Percentiles rank a stretch among this genome's conserved stretches.
These are phyloP conservation scores for Clavaria fumosa DNA, from an alignment of 768 basidiomycete genomes.

Conservation along the genomic window DNA sequence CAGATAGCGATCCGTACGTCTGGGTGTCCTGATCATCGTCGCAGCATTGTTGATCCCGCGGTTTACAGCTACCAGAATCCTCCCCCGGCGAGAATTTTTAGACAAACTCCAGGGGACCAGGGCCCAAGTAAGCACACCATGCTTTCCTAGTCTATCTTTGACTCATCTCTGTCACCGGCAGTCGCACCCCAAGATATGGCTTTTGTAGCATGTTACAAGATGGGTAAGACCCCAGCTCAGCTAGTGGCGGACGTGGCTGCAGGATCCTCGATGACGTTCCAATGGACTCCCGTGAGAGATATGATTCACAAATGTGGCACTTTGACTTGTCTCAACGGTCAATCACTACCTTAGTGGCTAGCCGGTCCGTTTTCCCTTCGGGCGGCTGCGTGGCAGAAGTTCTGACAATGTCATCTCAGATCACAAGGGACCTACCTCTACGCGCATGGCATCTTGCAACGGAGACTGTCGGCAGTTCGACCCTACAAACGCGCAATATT, in stretches of 20 bases:
- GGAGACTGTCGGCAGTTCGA: slow-evolving; percentile 26
- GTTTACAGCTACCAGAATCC: slow-evolving; percentile 16
- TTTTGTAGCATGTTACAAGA: too few relatives aligned
- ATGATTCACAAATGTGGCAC: too few relatives aligned
- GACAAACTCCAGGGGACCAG: too few relatives aligned
- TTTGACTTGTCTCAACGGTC: too few relatives aligned
- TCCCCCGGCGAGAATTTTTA: slow-evolving; percentile 17
- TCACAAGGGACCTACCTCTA: slow-evolving; percentile 34
- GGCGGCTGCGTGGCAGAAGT: not conserved
- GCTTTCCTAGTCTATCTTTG: too few relatives aligned
- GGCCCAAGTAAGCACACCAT: too few relatives aligned
- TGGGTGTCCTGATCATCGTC: not conserved
- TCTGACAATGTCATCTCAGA: slow-evolving; percentile 21
- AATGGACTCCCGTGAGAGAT: too few relatives aligned
- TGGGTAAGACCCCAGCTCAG: too few relatives aligned
- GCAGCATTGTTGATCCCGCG: slow-evolving; percentile 5
- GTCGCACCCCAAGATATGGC: too few relatives aligned
- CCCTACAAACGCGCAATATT: slow-evolving; percentile 28
- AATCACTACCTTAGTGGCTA: slow-evolving; percentile 28
- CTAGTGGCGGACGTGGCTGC: too few relatives aligned
- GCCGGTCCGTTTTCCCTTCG: slow-evolving; percentile 14
- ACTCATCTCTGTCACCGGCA: too few relatives aligned
- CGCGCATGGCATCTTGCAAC: slow-evolving; percentile 37
- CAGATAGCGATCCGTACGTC: slow-evolving; percentile 24
- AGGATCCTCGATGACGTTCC: too few relatives aligned